Evolutionary conservation across 2,329 filamentous ascomycete genomes (phyloP), one percentile per base, ranked within the genome.

Genomic region (Intubia oerlemansii): DNA sequence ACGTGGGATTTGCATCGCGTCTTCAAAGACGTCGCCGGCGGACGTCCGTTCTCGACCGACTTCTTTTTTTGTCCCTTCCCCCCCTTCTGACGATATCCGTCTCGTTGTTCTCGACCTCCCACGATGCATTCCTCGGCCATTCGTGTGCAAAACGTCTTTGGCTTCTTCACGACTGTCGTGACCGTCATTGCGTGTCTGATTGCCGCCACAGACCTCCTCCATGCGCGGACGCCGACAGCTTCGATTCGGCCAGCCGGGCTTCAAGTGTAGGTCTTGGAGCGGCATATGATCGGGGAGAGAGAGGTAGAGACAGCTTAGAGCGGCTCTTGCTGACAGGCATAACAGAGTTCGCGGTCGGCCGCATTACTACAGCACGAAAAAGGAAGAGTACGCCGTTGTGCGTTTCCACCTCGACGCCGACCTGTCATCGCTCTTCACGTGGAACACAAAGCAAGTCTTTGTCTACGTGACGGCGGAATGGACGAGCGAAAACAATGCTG

Each of bases 371-470:
- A 79, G 73, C 39, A 60, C 66, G 29, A 90, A 88, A 51, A 80
- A 78, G 52, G 84, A 95, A 53, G 88, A 98, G 54, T 95, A 93
- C 51, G 88, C 85, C 41, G 71, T 88, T 47, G 75, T 98, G 47
- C 76, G 74, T 48, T 98, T 98, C 61, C 79, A 84, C 44, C 65
- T 98, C 34, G 77, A 92, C 44, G 77, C 84, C 30, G 85, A 98
- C 54, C 66, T 98, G 35, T 76, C 71, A 35, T 75, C 75, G 24
- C 78, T 98, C 42, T 95, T 95, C 65, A 91, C 79, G 46, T 98
- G 85, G 88, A 98, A 98, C 62, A 98, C 90, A 13, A 98, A 98
- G 53, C 80, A 95, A 54, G 57, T 98, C 44, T 98, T 95, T 54
- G 72, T 93, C 49, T 98, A 92, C 57, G 72, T 98, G 34, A 85